Evolutionary conservation across 2,329 filamentous ascomycete genomes (phyloP).

Genomic region (Phoma herbarum): DNA sequence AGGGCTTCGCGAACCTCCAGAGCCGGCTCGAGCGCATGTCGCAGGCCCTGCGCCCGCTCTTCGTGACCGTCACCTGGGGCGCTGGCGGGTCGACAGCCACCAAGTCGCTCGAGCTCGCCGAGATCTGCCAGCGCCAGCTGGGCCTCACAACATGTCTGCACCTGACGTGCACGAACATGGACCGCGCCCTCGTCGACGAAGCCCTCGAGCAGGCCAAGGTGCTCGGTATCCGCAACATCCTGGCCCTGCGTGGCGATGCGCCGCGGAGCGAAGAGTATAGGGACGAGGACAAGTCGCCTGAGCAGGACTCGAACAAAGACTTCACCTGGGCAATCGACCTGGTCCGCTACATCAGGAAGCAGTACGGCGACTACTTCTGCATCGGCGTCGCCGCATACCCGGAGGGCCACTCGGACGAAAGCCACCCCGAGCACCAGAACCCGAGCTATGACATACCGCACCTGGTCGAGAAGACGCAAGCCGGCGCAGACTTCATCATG

Average conservation of each 20-base stretch:
- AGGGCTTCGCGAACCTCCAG: constrained; percentile 91
- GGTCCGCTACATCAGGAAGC: constrained; percentile 84
- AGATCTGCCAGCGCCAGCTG: constrained; percentile 91
- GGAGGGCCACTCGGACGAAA: constrained; percentile 92
- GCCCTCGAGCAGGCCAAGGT: constrained; percentile 90
- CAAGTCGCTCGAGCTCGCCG: constrained; percentile 92
- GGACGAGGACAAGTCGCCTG: constrained; percentile 68
- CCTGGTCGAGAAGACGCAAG: constrained; percentile 86
- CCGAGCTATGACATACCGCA: constrained; percentile 78
- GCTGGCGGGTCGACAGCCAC: constrained; percentile 90
- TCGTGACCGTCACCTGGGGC: constrained; percentile 98
- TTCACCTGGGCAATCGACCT: constrained; percentile 91
- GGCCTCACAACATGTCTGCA: constrained; percentile 95
- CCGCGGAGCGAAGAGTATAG: constrained; percentile 89
- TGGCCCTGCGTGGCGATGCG: constrained; percentile 90
- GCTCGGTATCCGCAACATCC: constrained; percentile 90
- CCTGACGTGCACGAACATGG: constrained; percentile 98
- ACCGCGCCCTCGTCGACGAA: constrained; percentile 81
- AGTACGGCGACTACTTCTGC: constrained; percentile 94
- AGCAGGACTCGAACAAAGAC: constrained; percentile 72
- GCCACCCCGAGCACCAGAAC: constrained; percentile 79
- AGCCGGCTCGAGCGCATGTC: constrained; percentile 95
- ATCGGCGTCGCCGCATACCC: constrained; percentile 94
- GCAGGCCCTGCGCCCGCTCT: constrained; percentile 85
- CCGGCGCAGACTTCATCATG: constrained; percentile 98